Evolutionary conservation across 2,329 filamentous ascomycete species (phyloP), one percentile per base, ranked within the genome.

Genomic region (Sporothrix brasiliensis): DNA sequence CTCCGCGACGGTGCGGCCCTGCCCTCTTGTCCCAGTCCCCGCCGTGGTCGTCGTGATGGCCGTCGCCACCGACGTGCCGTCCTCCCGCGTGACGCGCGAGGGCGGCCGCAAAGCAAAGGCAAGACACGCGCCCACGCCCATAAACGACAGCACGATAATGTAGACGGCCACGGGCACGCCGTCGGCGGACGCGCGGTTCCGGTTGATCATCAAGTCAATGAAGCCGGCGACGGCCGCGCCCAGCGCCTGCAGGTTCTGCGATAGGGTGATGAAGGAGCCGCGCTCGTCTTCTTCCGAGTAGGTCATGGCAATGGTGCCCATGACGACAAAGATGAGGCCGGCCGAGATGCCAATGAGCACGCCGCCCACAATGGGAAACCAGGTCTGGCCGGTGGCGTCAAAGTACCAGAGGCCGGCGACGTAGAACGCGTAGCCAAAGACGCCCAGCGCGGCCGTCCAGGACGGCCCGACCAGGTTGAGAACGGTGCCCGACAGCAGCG

Each of bases 261-360:
- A 74, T 13, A 76, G 76, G 10, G 77, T 76, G 58, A 78, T 76
- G 63, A 75, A 79, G 16, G 70, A 72, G 0, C 77, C 77, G 60
- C 76, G 75, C 49, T 79, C 77, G 19, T 74, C 68, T 65, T 79
- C 78, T 63, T 79, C 77, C 6, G 78, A 75, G 69, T 79, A 79
- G 0, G 77, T 75, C 58, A 77, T 76, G 30, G 76, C 73, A 65
- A 79, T 77, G 47, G 63, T 14, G 63, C 63, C 63, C 63, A 67
- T 67, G 24, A 67, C 63, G 5, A 67, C 63, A 39, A 67, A 67
- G 27, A 67, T 67, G 1, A 67, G 47, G 9, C 63, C 63, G 16
- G 63, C 63, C 4, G 63, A 67, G 9, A 67, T 52, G 16, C 63
- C 63, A 14, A 67, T 67, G 6, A 67, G 13, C 24, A 67, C 63